Evolutionary conservation across 1,139 yeast genomes (phyloP), one percentile per base, ranked within the genome.

Genomic region (Candida frijolesensis): DNA sequence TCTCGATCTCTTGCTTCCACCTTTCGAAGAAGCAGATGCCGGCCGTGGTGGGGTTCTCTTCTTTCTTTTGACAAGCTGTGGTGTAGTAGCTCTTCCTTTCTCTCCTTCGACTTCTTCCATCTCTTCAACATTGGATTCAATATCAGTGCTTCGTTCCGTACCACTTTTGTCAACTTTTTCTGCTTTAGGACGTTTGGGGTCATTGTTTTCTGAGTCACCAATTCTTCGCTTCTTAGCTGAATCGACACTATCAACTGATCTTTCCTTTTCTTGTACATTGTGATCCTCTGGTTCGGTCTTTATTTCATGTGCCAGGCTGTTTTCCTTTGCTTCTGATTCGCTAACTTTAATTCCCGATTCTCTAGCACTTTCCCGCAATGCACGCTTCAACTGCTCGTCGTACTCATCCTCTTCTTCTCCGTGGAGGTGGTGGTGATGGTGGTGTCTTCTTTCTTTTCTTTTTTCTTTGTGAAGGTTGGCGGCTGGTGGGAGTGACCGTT

Each of bases 381-480:
- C 92, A 51, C 85, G 78, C 53, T 84, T 85, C 50, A 87, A 71
- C 60, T 84, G 85, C 57, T 80, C 85, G 59, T 86, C 90, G 60
- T 84, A 86, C 25, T 78, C 81, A 27, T 84, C 84, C 53, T 82
- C 85, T 16, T 55, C 51, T 38, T 51, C 52, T 35, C 48, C 51
- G 29, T 47, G 51, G 9, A n/a, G 7, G 15, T 33, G 27, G 15
- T 34, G 39, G 38, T 42, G 45, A 38, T 38, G 39, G 38, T 42
- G 45, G 43, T 62, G 83, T 58, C 96, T 80, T 64, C 97, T 78
- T 65, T 92, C 97, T 85, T 96, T 91, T 54, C 95, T 72, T 9
- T 88, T 78, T 2, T 81, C 86, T 56, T 83, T 81, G 10, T 90
- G 77, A 62, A 9, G 9, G 1, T 91, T 16, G 6, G 42, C 25